Base-by-base conservation (phyloP, 192 early-diverging fungal genomes). In the Linnemannia exigua region DNA sequence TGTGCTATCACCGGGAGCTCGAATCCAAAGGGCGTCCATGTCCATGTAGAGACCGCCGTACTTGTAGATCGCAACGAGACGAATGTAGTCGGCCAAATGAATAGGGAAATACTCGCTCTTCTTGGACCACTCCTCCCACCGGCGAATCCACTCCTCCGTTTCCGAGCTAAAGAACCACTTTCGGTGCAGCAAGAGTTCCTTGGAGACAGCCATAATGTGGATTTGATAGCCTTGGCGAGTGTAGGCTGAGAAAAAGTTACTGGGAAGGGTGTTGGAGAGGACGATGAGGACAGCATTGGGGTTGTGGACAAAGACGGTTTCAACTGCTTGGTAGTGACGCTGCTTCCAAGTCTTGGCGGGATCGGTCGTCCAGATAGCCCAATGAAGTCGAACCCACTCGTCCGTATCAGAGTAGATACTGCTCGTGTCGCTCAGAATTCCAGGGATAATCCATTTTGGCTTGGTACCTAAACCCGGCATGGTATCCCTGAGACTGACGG, bases 41-140 rank as follows among this genome's bases (percentile, higher is more conserved):
- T 93, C 92, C 92, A 93, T 93, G 82, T 91, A 93, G 8, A 89
- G 90, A 14, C 92, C 92, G 66, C 92, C 92, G 48, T 93, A 93
- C 35, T 91, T 91, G 80, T 93, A 91, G 6, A 93, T 75, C 1
- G 91, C 81, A 0, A 91, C 79, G 36, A 87, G 82, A 31, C 90
- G 81, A 73, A 93, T 75, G 61, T 91, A 93, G 70, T 93, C 92
- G 5, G 92, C 89, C 61, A 93, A 63, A 68, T 93, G 91, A 17
- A 87, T 88, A 37, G 88, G 88, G 71, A 93, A 93, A 72, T 87
- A 93, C 15, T 75, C 50, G 2, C 84, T 88, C 19, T 85, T 88
- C 74, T 90, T 79, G 5, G n/a, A 50, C 90, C 90, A 93, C 11
- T 90, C 85, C 7, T 90, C 89, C 92, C 92, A 93, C 2, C 90